Base-by-base conservation (phyloP, 2,329 filamentous ascomycete genomes). In the Chaetoscypha palmicola region DNA sequence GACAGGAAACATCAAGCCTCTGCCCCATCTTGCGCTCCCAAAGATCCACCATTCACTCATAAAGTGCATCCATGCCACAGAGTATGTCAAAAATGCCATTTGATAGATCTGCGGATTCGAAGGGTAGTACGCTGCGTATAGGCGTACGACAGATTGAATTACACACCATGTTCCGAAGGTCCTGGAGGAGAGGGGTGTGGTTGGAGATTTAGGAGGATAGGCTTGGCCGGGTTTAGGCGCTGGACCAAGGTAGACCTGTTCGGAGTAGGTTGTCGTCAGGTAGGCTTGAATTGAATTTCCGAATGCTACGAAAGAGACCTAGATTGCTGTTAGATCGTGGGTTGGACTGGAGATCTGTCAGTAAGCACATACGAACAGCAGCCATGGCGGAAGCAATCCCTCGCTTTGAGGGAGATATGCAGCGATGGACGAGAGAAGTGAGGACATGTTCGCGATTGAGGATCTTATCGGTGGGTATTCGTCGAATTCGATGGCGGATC, bases 231-330 rank as follows among this genome's bases (percentile, higher is more conserved):
- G 81, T 82, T 22, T 95, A 77, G 4, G 83, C 79, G 4, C 86
- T 90, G 65, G 64, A 1, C 80, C 80, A 55, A 83, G 79, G 72
- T 97, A 98, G 60, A 97, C 78, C 63, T 87, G 83, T n/a, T 82
- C 79, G 5, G 89, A 89, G 68, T 86, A 94, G 64, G 81, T 73
- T 3, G 90, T 74, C 14, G 88, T 94, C 26, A 70, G 59, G 67
- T 94, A 94, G 61, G 86, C 80, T 71, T 96, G 90, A 36, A 94
- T 63, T 26, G 81, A 84, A 72, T 98, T 98, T 58, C 79, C 83
- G 47, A 92, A 73, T 22, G 91, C 88, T 45, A 94, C 76, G 45
- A 89, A 61, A 45, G 88, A 88, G 61, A 94, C 76, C 91, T 96
- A 52, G 20, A 16, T 24, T 5, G 22, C 9, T 33, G 36, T 50